A percentile compares a stretch with the other conserved stretches of the same genome.
Evolutionary conservation across 345 rosid genomes (phyloP).

Genomic region (Tarenaya hassleriana): DNA sequence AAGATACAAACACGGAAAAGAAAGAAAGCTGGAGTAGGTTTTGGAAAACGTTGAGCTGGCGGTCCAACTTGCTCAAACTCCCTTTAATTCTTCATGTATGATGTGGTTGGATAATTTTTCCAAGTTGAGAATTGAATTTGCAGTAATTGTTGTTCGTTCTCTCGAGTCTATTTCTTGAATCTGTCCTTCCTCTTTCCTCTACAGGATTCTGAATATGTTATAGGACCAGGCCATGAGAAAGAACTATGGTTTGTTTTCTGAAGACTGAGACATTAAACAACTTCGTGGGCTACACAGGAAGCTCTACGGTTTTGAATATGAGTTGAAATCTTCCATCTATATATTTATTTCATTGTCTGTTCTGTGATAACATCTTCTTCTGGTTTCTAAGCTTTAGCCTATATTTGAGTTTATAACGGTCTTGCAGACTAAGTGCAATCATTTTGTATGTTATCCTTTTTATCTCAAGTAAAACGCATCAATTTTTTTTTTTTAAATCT

Average conservation of each 20-base stretch:
- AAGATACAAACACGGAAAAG: constrained; percentile 45
- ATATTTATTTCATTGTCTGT: constrained; percentile 11
- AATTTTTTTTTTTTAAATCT: neutral
- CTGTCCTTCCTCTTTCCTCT: neutral
- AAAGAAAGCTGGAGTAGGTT: constrained; percentile 65
- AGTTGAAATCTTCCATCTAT: neutral
- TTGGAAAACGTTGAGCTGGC: constrained; percentile 55
- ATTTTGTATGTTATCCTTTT: constrained; percentile 11
- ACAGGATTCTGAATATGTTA: constrained; percentile 20
- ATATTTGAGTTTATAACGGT: constrained; percentile 17
- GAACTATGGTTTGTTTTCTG: constrained; percentile 14
- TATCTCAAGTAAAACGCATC: constrained; percentile 10
- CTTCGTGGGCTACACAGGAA: neutral
- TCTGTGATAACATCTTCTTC: constrained; percentile 4
- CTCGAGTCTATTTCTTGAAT: constrained; percentile 5
- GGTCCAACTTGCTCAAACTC: constrained; percentile 18
- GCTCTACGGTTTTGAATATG: neutral
- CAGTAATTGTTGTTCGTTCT: constrained; percentile 8
- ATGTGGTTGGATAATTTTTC: constrained; percentile 17
- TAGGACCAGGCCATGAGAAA: constrained; percentile 12
- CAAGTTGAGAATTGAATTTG: too few relatives aligned
- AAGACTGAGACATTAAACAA: neutral
- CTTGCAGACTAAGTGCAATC: constrained; percentile 4
- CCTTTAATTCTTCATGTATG: constrained; percentile 13
- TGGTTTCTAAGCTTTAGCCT: constrained; percentile 17